phyloP scores from a whole-genome alignment of 2,329 filamentous ascomycete species.

The Alternaria sp. region DNA sequence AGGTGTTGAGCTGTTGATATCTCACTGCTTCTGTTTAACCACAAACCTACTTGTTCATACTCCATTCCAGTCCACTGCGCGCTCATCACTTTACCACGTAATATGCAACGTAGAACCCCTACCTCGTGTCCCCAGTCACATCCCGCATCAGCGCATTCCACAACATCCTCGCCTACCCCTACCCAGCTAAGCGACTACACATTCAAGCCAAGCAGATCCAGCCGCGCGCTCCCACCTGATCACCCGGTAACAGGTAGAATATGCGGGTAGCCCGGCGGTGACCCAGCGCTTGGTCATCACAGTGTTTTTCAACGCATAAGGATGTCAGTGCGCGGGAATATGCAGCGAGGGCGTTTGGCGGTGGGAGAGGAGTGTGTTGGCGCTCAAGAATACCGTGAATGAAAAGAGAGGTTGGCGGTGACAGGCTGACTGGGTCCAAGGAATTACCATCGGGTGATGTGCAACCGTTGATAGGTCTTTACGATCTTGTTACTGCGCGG shows the following conservation, averaged over 20 bases:
- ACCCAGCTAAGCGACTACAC: neutral
- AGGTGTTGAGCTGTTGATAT: neutral
- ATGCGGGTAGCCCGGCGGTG: neutral
- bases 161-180: neutral
- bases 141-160: neutral
- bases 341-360: constrained; percentile 14
- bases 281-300: neutral
- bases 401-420: neutral
- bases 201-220: neutral
- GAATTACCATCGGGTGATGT: accelerated
- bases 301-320: neutral
- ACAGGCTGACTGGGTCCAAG: no score
- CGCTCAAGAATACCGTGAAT: no score
- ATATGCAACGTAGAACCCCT: neutral
- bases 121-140: neutral
- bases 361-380: neutral
- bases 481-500: neutral
- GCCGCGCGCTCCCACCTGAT: constrained; percentile 3
- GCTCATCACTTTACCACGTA: neutral
- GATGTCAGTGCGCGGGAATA: neutral
- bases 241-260: constrained; percentile 6
- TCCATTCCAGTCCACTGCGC: neutral
- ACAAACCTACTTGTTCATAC: neutral
- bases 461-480: neutral
- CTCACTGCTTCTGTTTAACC: no score